Evolutionary conservation across 2,329 filamentous ascomycete genomes (phyloP).

Genomic region (Xylaria arbuscula): DNA sequence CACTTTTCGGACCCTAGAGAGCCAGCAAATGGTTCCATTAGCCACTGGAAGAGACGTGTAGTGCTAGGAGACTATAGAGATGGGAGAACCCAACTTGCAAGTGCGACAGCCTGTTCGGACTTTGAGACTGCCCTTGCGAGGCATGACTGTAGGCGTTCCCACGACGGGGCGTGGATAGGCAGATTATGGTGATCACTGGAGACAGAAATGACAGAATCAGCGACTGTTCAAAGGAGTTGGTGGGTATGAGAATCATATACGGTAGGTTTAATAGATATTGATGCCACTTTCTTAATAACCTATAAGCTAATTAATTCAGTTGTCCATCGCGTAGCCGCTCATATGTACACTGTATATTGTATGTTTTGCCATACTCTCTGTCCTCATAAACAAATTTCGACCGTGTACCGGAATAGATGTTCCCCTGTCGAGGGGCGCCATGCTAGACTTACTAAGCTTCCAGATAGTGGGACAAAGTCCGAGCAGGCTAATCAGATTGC

Average conservation of each 20-base stretch:
- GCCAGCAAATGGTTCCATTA: conserved; percentile 21
- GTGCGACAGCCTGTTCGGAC: conserved; percentile 46
- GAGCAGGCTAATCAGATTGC: conserved; percentile 38
- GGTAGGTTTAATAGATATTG: not conserved
- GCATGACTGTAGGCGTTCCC: conserved; percentile 34
- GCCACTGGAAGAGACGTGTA: not conserved
- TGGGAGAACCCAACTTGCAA: conserved; percentile 40
- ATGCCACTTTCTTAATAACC: not conserved
- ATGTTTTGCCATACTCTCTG: not conserved
- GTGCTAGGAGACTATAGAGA: not conserved
- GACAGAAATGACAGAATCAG: not conserved
- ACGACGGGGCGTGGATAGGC: conserved; percentile 8
- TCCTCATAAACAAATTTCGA: not conserved
- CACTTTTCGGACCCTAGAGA: conserved; percentile 44
- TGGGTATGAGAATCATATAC: not conserved
- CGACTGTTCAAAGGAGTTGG: conserved; percentile 1
- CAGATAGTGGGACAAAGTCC: conserved; percentile 37
- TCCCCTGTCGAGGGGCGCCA: not conserved
- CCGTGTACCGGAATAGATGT: not conserved
- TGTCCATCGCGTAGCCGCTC: not conserved
- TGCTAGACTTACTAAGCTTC: not conserved
- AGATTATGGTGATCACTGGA: not conserved
- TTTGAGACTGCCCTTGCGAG: conserved; percentile 46
- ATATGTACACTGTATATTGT: not conserved
- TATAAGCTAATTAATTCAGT: not conserved